These are phyloP conservation scores for Boechera retrofracta DNA, from an alignment of 345 rosid genomes.

Conservation along the genomic window DNA sequence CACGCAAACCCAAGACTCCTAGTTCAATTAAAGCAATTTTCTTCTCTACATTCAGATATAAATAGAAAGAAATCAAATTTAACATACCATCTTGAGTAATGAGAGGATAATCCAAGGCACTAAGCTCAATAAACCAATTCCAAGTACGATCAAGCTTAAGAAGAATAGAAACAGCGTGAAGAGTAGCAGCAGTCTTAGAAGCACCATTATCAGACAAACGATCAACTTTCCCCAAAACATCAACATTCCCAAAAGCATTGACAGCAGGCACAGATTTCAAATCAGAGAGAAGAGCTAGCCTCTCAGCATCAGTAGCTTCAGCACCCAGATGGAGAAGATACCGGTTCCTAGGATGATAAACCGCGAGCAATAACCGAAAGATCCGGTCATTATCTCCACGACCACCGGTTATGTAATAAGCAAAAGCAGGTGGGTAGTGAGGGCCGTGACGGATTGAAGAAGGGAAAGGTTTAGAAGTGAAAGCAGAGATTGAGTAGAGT, in stretches of 20 bases:
- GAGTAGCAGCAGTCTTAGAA: slow-evolving; percentile 65
- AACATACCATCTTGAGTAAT: slow-evolving; percentile 90
- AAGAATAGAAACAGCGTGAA: slow-evolving; percentile 82
- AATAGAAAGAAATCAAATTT: not conserved
- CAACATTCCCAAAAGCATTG: slow-evolving; percentile 83
- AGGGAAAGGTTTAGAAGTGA: slow-evolving; percentile 74
- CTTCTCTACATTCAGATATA: not conserved
- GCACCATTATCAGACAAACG: slow-evolving; percentile 79
- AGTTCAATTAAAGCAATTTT: not conserved
- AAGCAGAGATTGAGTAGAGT: slow-evolving; percentile 75
- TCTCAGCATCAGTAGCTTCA: slow-evolving; percentile 82
- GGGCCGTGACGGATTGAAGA: slow-evolving; percentile 72
- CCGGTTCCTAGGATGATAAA: slow-evolving; percentile 95
- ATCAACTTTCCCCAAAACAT: slow-evolving; percentile 80
- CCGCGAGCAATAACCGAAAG: slow-evolving; percentile 78
- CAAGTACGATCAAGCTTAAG: slow-evolving; percentile 76
- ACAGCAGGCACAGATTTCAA: slow-evolving; percentile 78
- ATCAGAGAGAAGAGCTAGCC: slow-evolving; percentile 57
- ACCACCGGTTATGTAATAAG: slow-evolving; percentile 86
- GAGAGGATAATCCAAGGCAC: slow-evolving; percentile 92
- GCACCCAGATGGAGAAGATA: slow-evolving; percentile 82
- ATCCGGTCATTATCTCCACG: slow-evolving; percentile 76
- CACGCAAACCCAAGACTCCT: not conserved
- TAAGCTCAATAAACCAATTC: slow-evolving; percentile 90
- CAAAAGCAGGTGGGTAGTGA: slow-evolving; percentile 89